Base-by-base conservation (phyloP, 495 filamentous ascomycete genomes). In the Xylaria acuta region DNA sequence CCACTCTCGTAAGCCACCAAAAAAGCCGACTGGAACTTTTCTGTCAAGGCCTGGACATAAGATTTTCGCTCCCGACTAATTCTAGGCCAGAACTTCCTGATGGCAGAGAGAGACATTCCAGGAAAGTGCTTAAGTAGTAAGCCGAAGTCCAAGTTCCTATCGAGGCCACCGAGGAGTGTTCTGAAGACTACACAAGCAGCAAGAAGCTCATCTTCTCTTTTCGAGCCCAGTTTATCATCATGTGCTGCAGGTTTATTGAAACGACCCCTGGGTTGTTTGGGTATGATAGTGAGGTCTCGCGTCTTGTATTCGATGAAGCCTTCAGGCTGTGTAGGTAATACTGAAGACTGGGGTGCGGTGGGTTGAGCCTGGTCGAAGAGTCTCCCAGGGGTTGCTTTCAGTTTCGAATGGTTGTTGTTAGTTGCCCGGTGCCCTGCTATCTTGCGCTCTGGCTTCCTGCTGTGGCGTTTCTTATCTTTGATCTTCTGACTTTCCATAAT, bases 1-100 rank as follows among this genome's bases (percentile, higher is more conserved):
- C 87, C 87, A 3, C 86, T 84, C 63, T 88, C 88, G 75, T 97
- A 98, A 0, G 93, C 97, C 53, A 87, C 85, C 25, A 94, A 81
- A 77, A 93, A 97, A 20, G 84, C 84, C 41, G 90, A 85, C 72
- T 94, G 92, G 77, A 98, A 97, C 72, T 92, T 90, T n/a, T 82
- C 81, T 36, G 91, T 90, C 76, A 98, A 82, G 67, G 89, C 88
- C 8, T 91, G 84, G 53, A 97, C 86, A 34, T 89, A 86, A 12
- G 86, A 82, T 60, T 86, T 86, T 59, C 90, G 87, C 69, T 88
- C 89, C 59, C 83, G 87, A 16, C 87, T 84, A 14, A 92, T 79
- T 8, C 73, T 81, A 38, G 82, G 84, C 87, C 91, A 96, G 49
- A 86, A 84, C 25, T 88, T 88, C 62, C 87, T 84, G 11, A 97